A percentile compares a stretch with the other conserved stretches of the same genome.
Evolutionary conservation across 2,329 filamentous ascomycete species (phyloP).

Genomic region (Pseudofabraea citricarpa): DNA sequence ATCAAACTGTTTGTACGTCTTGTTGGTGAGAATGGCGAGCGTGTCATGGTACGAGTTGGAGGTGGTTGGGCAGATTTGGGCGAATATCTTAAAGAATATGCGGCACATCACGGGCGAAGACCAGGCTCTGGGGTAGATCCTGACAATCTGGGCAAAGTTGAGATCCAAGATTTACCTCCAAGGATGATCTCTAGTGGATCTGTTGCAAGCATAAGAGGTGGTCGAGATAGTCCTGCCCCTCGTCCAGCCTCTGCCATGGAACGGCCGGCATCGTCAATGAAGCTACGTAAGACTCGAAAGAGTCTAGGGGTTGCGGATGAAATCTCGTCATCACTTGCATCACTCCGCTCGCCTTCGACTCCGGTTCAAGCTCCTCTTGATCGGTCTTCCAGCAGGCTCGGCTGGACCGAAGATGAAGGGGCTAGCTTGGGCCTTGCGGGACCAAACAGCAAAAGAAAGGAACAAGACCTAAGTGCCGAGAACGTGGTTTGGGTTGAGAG

Average conservation of each 20-base stretch:
- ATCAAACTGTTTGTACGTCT: constrained; percentile 93
- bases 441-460: constrained; percentile 51
- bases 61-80: constrained; percentile 97
- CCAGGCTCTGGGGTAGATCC: constrained; percentile 33
- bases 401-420: constrained; percentile 53
- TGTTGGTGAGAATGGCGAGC: constrained; percentile 83
- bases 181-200: constrained; percentile 20
- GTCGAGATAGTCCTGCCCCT: constrained; percentile 36
- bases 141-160: constrained; percentile 45
- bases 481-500: constrained; percentile 78
- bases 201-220: constrained; percentile 18
- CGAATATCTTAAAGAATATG: constrained; percentile 92
- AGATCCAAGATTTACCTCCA: constrained; percentile 50
- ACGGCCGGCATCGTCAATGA: constrained; percentile 22
- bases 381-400: constrained; percentile 37
- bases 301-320: constrained; percentile 13
- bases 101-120: constrained; percentile 81
- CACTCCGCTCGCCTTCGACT: constrained; percentile 17
- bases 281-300: constrained; percentile 22
- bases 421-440: constrained; percentile 65
- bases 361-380: constrained; percentile 10
- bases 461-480: constrained; percentile 64
- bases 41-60: constrained; percentile 96
- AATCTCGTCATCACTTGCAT: not conserved
- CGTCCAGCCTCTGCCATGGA: constrained; percentile 21